A percentile compares a stretch with the other conserved stretches of the same genome.
Evolutionary conservation across 2,329 filamentous ascomycete genomes (phyloP).

Genomic region (Apiospora rasikravindrae): DNA sequence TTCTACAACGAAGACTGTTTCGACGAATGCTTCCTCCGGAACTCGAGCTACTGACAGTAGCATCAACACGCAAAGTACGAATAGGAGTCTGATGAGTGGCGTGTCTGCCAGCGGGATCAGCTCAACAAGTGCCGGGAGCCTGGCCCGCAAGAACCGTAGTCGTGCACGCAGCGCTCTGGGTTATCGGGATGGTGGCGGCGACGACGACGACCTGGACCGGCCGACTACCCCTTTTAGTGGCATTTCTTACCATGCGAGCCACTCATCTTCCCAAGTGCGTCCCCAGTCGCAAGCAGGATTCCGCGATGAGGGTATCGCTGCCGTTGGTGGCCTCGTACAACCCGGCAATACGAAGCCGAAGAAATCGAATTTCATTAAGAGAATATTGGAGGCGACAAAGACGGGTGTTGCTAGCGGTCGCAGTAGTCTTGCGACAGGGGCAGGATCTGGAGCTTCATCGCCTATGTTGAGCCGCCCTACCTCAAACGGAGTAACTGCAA

Average conservation of each 20-base stretch:
- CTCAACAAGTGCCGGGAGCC: slow-evolving; percentile 92
- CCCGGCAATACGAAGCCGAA: slow-evolving; percentile 67
- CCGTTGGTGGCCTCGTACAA: slow-evolving; percentile 77
- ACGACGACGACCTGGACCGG: slow-evolving; percentile 54
- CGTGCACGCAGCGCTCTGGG: slow-evolving; percentile 70
- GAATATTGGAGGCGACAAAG: slow-evolving; percentile 92
- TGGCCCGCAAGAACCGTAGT: slow-evolving; percentile 74
- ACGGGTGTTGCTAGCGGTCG: slow-evolving; percentile 89
- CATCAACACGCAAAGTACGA: slow-evolving; percentile 77
- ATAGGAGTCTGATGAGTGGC: slow-evolving; percentile 91
- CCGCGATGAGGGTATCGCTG: slow-evolving; percentile 67
- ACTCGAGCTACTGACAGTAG: slow-evolving; percentile 70
- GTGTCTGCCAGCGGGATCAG: slow-evolving; percentile 89
- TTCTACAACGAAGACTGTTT: slow-evolving; percentile 86
- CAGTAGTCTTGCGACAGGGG: slow-evolving; percentile 76
- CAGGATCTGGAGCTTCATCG: slow-evolving; percentile 48
- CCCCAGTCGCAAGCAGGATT: slow-evolving; percentile 71
- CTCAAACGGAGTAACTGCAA: slow-evolving; percentile 46
- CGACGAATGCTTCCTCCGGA: slow-evolving; percentile 77
- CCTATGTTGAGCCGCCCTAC: slow-evolving; percentile 44
- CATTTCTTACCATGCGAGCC: slow-evolving; percentile 90
- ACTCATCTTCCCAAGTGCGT: slow-evolving; percentile 64
- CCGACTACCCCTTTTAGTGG: slow-evolving; percentile 73
- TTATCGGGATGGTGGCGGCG: slow-evolving; percentile 53
- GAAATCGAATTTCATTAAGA: slow-evolving; percentile 92